Evolutionary conservation across 2,329 filamentous ascomycete species (phyloP).

Genomic region (Boeremia lycopersici): DNA sequence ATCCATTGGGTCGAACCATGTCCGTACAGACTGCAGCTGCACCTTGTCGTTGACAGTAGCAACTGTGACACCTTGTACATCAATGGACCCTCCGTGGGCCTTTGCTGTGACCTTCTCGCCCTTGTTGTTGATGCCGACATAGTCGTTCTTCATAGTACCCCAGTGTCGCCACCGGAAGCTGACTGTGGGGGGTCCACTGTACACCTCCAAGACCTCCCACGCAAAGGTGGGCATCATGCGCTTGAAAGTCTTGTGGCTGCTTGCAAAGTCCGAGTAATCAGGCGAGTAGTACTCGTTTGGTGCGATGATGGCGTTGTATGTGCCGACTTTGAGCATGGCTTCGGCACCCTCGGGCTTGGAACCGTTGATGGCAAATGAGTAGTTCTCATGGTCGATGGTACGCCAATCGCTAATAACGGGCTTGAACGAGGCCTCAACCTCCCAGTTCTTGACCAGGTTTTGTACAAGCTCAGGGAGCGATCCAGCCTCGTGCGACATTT

Average conservation of each 20-base stretch:
- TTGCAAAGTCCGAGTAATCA: slow-evolving; percentile 64
- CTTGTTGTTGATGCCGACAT: slow-evolving; percentile 66
- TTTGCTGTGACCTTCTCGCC: slow-evolving; percentile 68
- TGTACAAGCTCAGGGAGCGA: slow-evolving; percentile 67
- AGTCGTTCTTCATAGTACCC: slow-evolving; percentile 70
- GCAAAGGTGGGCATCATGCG: slow-evolving; percentile 75
- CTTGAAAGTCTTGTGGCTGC: slow-evolving; percentile 73
- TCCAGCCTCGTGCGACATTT: slow-evolving; percentile 59
- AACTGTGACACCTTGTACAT: slow-evolving; percentile 68
- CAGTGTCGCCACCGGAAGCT: slow-evolving; percentile 71
- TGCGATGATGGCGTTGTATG: slow-evolving; percentile 71
- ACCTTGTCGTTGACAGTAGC: slow-evolving; percentile 67
- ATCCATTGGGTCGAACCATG: slow-evolving; percentile 69
- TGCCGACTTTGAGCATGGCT: slow-evolving; percentile 71
- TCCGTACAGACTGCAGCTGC: slow-evolving; percentile 64
- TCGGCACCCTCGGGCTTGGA: slow-evolving; percentile 62
- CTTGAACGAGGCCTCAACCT: slow-evolving; percentile 74
- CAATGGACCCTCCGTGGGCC: slow-evolving; percentile 65
- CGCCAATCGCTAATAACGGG: slow-evolving; percentile 66
- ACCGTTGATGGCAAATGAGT: slow-evolving; percentile 69
- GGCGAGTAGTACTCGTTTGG: slow-evolving; percentile 70
- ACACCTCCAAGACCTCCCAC: slow-evolving; percentile 73
- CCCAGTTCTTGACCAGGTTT: slow-evolving; percentile 76
- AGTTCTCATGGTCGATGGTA: slow-evolving; percentile 65
- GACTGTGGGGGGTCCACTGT: slow-evolving; percentile 67